These are phyloP conservation scores for Rugosomyces carneus DNA, from an alignment of 1,284 basidiomycete genomes.

Conservation along the genomic window DNA sequence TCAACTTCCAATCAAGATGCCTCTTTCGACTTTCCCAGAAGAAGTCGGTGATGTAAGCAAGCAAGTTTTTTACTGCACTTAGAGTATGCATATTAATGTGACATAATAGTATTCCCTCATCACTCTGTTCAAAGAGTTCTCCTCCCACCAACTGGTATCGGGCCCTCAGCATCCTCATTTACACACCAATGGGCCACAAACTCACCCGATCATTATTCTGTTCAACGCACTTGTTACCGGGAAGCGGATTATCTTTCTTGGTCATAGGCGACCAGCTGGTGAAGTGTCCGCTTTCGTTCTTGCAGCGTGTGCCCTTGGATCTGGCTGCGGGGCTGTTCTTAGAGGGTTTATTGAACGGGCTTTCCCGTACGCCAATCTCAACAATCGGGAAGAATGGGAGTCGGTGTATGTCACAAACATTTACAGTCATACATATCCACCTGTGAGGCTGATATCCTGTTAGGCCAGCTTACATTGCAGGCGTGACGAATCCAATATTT, in stretches of 20 bases:
- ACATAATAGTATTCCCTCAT: conserved; percentile 81
- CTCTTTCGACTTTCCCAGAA: conserved; percentile 80
- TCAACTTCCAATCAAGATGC: conserved; percentile 81
- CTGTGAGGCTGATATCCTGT: conserved; percentile 1
- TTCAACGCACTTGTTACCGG: conserved; percentile 94
- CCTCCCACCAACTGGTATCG: conserved; percentile 57
- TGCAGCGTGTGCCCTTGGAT: conserved; percentile 87
- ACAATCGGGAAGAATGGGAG: conserved; percentile 86
- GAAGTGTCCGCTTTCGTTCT: conserved; percentile 88
- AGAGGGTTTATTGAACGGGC: conserved; percentile 83
- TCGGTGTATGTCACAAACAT: conserved; percentile 54
- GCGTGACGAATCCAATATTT: conserved; percentile 95
- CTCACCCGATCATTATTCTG: conserved; percentile 89
- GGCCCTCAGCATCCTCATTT: conserved; percentile 88
- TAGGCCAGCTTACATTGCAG: conserved; percentile 89
- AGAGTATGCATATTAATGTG: conserved; percentile 15
- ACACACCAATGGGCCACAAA: conserved; percentile 86
- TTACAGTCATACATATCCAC: not conserved
- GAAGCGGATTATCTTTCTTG: conserved; percentile 92
- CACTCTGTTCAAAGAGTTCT: conserved; percentile 85
- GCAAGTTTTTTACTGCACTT: no score
- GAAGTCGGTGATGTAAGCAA: conserved; percentile 92
- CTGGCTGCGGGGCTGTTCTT: conserved; percentile 82
- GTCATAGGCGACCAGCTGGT: conserved; percentile 80
- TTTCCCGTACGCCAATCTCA: conserved; percentile 91